Evolutionary conservation across 2,329 filamentous ascomycete genomes (phyloP).

Genomic region (Fusarium sp.): DNA sequence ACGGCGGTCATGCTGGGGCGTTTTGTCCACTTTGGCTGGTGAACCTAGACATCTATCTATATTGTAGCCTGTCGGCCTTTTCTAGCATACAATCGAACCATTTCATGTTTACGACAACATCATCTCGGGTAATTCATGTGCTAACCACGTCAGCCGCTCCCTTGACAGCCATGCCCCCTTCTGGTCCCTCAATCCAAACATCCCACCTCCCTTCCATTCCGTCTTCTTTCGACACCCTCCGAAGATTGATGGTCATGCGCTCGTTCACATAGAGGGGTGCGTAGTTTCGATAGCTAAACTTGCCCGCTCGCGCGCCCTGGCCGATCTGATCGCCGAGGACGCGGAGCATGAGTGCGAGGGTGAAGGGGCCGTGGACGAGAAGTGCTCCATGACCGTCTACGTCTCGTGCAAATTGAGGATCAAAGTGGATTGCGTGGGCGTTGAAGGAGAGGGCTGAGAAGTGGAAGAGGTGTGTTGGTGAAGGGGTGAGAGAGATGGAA

Average conservation of each 20-base stretch:
- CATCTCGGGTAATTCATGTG: not conserved
- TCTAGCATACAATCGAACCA: constrained; percentile 17
- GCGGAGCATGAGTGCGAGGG: constrained; percentile 78
- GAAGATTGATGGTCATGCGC: constrained; percentile 73
- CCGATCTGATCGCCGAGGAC: constrained; percentile 56
- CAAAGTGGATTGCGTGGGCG: constrained; percentile 89
- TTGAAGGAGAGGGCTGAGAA: constrained; percentile 94
- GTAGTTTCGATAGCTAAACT: constrained; percentile 81
- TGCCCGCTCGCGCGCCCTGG: constrained; percentile 53
- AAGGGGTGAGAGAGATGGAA: constrained; percentile 68
- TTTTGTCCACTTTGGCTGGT: constrained; percentile 7
- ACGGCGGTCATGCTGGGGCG: constrained; percentile 1
- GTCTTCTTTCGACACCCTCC: constrained; percentile 51
- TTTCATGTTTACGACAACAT: not conserved
- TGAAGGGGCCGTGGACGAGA: constrained; percentile 88
- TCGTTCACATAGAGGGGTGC: constrained; percentile 82
- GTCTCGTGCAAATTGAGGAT: constrained; percentile 72
- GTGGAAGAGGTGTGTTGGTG: constrained; percentile 79
- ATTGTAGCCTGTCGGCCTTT: constrained; percentile 24
- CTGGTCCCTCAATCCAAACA: constrained; percentile 54
- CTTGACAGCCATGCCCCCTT: constrained; percentile 71
- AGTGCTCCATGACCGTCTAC: constrained; percentile 79
- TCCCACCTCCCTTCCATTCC: constrained; percentile 49
- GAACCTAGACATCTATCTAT: constrained; percentile 22
- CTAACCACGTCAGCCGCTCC: constrained; percentile 53